Evolutionary conservation across 495 filamentous ascomycete species (phyloP).

Genomic region (Patellaria atrata): DNA sequence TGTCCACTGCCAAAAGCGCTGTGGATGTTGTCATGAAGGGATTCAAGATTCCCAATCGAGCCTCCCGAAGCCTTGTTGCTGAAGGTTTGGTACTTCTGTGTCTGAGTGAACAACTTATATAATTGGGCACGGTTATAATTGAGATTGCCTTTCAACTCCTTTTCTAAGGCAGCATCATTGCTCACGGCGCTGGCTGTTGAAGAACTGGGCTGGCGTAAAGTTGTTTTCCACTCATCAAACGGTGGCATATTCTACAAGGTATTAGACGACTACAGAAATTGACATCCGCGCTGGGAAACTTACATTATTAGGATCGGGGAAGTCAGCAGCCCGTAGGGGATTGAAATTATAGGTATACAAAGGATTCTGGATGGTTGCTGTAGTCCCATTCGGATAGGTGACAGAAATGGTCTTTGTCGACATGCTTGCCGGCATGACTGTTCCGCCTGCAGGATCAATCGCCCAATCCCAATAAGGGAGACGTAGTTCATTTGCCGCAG

Average conservation of each 20-base stretch:
- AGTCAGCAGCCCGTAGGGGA: slow-evolving; percentile 6
- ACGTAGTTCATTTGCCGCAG: slow-evolving; percentile 6
- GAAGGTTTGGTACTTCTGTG: slow-evolving; percentile 11
- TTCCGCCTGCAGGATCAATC: slow-evolving; percentile 1
- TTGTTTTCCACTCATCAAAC: slow-evolving; percentile 11
- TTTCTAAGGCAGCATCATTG: slow-evolving; percentile 6
- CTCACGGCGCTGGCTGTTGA: neutral
- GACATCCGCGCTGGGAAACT: too few relatives aligned
- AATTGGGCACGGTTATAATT: slow-evolving; percentile 7
- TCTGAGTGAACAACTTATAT: slow-evolving; percentile 12
- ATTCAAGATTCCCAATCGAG: slow-evolving; percentile 12
- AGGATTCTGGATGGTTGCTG: slow-evolving; percentile 9
- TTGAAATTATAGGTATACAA: slow-evolving; percentile 10
- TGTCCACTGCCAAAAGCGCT: slow-evolving; percentile 12
- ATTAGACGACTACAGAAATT: too few relatives aligned
- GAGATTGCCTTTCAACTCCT: slow-evolving; percentile 1
- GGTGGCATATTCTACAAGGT: too few relatives aligned
- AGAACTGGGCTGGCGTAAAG: too few relatives aligned
- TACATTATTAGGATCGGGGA: too few relatives aligned
- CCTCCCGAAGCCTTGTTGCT: slow-evolving; percentile 13
- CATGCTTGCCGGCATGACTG: slow-evolving; percentile 9
- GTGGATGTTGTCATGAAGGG: slow-evolving; percentile 13
- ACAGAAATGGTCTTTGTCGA: slow-evolving; percentile 1
- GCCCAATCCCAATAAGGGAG: slow-evolving; percentile 18
- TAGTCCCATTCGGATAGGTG: slow-evolving; percentile 7